Evolutionary conservation across 148 eudicot genomes (phyloP).

Genomic region (Bassia scoparia): DNA sequence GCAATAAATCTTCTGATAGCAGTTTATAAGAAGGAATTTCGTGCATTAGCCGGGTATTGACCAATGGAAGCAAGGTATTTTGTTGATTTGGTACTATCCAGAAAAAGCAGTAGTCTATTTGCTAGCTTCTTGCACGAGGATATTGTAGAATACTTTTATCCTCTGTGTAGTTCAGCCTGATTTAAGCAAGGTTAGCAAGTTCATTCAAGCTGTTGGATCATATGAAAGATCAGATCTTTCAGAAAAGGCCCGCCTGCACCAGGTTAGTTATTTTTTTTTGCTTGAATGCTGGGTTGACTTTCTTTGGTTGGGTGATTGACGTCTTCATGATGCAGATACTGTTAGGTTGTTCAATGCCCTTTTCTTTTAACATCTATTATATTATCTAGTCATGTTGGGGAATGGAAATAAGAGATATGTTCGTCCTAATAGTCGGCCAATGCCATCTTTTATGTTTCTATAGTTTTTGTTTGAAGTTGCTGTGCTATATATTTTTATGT

Average conservation of each 20-base stretch:
- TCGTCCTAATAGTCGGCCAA: background rate
- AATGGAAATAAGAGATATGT: background rate
- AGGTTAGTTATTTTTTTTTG: conserved; percentile 37
- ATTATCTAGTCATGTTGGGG: background rate
- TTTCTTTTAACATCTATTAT: background rate
- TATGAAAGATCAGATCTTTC: conserved; percentile 88
- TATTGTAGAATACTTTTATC: background rate
- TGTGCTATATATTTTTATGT: background rate
- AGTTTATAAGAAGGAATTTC: conserved; percentile 84
- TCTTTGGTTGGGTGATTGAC: background rate
- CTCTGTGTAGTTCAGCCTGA: conserved; percentile 51
- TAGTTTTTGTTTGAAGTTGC: background rate
- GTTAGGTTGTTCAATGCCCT: background rate
- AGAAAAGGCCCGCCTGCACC: conserved; percentile 84
- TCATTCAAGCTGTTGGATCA: conserved; percentile 92
- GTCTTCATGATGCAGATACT: background rate
- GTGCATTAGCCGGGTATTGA: conserved; percentile 73
- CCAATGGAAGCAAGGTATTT: conserved; percentile 84
- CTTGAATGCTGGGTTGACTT: background rate
- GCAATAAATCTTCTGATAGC: conserved; percentile 85
- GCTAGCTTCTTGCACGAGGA: background rate
- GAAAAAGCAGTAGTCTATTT: background rate
- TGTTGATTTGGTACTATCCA: conserved; percentile 18
- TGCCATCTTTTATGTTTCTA: background rate
- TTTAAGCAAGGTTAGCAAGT: conserved; percentile 68